Evolutionary conservation across 108 stramenopile species (phyloP), one percentile per base, ranked within the genome.

Genomic region (Skeletonema marinoi): DNA sequence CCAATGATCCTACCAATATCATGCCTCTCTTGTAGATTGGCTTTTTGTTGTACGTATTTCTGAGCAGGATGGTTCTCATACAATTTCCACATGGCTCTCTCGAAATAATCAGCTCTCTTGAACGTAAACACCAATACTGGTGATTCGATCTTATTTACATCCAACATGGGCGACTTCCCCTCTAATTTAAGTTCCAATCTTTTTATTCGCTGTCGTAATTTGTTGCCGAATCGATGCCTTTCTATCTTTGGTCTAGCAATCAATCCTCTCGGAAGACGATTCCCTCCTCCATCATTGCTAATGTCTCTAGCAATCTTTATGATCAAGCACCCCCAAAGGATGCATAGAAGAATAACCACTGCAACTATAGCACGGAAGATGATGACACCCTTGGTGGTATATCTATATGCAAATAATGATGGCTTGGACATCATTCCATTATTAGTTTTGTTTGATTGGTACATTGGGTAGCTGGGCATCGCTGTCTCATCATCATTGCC

Each of bases 51-150:
- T 19, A 31, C 32, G 32, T 25, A 38, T 12, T 74, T 64, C n/a
- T 81, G 80, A 51, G 80, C 66, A 46, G 83, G 82, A 71, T 93
- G 90, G 63, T 86, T 61, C 30, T 86, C 42, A 31, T 81, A 71
- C 21, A 96, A 74, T 70, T 80, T 71, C 54, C 85, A 70, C 58
- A 97, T 81, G 32, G 95, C 85, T 60, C 81, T 51, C 32, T 78
- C 68, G 32, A 97, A 78, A 65, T 95, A 95, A 30, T 90, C 79
- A 14, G 93, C 90, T 29, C 97, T 82, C 19, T 93, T 74, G 75
- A 71, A 96, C 10, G 93, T 92, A 17, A 96, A 86, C 9, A 97
- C 82, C 21, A 97, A 79, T 25, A 97, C 66, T 6, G 92, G 93
- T 0, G 92, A 93, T 42, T 86, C 87, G 68, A 81, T 74, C 6